These are phyloP conservation scores for Didymella lethalis DNA, from an alignment of 2,329 filamentous ascomycete genomes.

Conservation along the genomic window DNA sequence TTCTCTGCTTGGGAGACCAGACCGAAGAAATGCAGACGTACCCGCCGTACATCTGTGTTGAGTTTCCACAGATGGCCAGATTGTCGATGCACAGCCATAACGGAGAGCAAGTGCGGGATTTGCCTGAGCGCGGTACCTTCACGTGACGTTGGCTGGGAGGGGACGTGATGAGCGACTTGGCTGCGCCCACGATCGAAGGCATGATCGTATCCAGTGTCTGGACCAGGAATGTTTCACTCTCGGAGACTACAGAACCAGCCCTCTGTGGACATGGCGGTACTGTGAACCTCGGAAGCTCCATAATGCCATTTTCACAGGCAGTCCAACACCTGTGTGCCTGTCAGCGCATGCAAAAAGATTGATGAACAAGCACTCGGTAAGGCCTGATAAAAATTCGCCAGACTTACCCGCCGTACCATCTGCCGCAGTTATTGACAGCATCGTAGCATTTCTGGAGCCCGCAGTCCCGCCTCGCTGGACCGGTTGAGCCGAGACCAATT, in stretches of 20 bases:
- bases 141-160: background rate
- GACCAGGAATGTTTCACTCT: too few species aligned
- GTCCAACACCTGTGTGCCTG: conserved; percentile 13
- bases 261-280: conserved; percentile 5
- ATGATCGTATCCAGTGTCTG: background rate
- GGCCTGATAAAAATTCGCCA: too few species aligned
- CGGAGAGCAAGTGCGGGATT: background rate
- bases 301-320: conserved; percentile 18
- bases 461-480: conserved; percentile 31
- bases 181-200: background rate
- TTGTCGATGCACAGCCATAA: conserved; percentile 23
- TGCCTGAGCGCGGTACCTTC: background rate
- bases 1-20: background rate
- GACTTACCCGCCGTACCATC: conserved; percentile 33
- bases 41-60: conserved; percentile 16
- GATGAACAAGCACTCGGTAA: background rate
- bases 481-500: conserved; percentile 14
- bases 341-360: conserved; percentile 1
- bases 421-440: conserved; percentile 31
- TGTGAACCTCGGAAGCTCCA: conserved; percentile 16
- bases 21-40: conserved; percentile 1
- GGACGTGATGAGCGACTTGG: background rate
- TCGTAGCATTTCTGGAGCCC: conserved; percentile 28
- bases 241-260: background rate
- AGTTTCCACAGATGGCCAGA: conserved; percentile 14